These are phyloP conservation scores for Trichoderma sp. DNA, from an alignment of 2,329 filamentous ascomycete species.

Conservation along the genomic window DNA sequence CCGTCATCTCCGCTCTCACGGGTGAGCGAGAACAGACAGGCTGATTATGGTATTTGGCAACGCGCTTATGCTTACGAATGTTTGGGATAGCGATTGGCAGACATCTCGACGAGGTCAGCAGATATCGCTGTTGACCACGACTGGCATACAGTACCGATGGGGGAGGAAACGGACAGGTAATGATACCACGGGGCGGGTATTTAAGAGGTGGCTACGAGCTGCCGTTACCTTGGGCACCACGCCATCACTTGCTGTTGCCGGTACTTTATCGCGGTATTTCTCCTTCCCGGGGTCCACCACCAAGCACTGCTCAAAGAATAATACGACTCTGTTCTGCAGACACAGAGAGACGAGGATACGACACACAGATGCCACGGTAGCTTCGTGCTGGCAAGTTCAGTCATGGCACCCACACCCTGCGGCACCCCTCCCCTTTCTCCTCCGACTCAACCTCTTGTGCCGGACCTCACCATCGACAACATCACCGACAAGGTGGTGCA, in stretches of 20 bases:
- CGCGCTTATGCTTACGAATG: too few species aligned
- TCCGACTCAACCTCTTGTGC: not conserved
- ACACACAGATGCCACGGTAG: not conserved
- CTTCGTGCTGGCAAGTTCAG: not conserved
- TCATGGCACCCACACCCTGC: not conserved
- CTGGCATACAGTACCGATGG: too few species aligned
- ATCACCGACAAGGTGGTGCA: constrained; percentile 71
- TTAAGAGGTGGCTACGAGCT: not conserved
- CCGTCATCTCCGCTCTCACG: not conserved
- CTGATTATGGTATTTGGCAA: too few species aligned
- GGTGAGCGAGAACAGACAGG: not conserved
- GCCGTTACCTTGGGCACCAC: not conserved
- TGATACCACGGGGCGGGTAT: not conserved
- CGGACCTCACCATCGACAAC: constrained; percentile 69
- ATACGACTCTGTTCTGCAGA: not conserved
- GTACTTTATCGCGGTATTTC: not conserved
- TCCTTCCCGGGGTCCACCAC: not conserved
- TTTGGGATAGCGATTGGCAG: too few species aligned
- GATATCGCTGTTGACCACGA: too few species aligned
- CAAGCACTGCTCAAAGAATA: not conserved
- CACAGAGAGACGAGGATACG: not conserved
- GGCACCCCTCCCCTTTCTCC: not conserved
- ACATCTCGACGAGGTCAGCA: too few species aligned
- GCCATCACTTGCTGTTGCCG: not conserved
- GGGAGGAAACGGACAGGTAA: not conserved